Conservation (phyloP, 106 monocot genomes). For the Dendrobium huoshanense region DNA sequence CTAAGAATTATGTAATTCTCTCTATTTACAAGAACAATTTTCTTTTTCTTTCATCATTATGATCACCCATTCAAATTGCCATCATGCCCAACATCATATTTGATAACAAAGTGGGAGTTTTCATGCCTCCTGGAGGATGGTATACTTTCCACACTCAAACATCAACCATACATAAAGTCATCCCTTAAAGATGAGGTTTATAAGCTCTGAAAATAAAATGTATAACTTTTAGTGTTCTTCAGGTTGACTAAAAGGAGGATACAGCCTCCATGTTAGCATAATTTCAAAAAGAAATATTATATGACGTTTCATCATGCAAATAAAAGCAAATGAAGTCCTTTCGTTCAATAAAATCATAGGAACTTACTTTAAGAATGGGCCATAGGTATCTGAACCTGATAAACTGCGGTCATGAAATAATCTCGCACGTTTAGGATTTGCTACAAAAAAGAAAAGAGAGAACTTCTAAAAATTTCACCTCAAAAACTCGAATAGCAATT, state of each 20-base stretch:
- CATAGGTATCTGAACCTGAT: constrained; percentile 64
- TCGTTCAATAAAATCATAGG: neutral
- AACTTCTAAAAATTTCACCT: neutral
- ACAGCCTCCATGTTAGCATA: neutral
- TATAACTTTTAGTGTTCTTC: neutral
- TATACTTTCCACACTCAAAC: too few species aligned
- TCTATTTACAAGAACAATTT: too few species aligned
- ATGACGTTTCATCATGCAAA: constrained; percentile 1
- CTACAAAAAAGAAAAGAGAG: constrained; percentile 36
- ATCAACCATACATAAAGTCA: too few species aligned
- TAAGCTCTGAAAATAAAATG: neutral
- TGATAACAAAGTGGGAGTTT: too few species aligned
- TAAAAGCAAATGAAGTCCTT: neutral
- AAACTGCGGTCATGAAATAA: constrained; percentile 86
- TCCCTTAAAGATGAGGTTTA: neutral
- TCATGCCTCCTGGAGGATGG: too few species aligned
- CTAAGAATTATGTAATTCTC: too few species aligned
- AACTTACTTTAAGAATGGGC: constrained; percentile 75
- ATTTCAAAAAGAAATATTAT: neutral
- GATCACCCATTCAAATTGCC: too few species aligned
- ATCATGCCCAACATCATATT: too few species aligned
- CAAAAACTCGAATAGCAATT: constrained; percentile 1
- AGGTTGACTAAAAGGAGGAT: neutral
- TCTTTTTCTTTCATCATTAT: too few species aligned
- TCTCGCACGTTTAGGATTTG: constrained; percentile 80